phyloP scores from a whole-genome alignment of 2,329 filamentous ascomycete species.

The Akanthomyces lecanii region DNA sequence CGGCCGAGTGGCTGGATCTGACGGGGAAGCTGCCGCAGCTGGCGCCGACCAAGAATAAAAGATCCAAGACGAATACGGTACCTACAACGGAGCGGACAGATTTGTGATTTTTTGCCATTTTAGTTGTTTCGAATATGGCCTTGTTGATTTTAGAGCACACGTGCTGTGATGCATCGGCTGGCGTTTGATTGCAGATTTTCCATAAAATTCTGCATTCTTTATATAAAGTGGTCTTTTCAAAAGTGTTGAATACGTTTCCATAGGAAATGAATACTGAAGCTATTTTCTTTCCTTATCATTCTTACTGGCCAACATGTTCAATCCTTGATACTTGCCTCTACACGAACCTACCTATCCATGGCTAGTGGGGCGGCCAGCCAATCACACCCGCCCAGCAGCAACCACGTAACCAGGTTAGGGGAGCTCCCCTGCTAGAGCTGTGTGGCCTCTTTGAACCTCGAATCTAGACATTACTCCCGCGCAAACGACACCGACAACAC shows the following conservation, averaged over 20 bases:
- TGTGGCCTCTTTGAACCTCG: conserved; percentile 26
- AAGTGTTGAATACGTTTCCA: no score
- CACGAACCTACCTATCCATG: neutral
- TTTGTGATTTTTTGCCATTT: conserved; percentile 22
- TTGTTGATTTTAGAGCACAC: neutral
- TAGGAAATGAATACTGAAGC: no score
- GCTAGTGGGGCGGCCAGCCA: conserved; percentile 17
- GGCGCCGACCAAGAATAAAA: conserved; percentile 23
- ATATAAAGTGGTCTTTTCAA: neutral
- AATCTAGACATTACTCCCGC: conserved; percentile 17
- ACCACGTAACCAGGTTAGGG: conserved; percentile 26
- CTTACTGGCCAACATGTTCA: neutral
- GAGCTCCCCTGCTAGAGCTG: conserved; percentile 25
- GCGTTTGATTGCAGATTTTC: conserved; percentile 6
- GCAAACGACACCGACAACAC: conserved; percentile 21
- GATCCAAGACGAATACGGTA: conserved; percentile 23
- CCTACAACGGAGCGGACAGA: conserved; percentile 31
- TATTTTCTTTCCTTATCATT: no score
- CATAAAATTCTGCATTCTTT: neutral
- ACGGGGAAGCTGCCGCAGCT: conserved; percentile 34
- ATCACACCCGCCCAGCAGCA: conserved; percentile 18
- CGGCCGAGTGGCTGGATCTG: conserved; percentile 88
- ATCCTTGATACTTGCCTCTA: neutral
- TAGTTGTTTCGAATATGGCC: neutral
- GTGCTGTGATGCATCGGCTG: neutral